A percentile compares a stretch with the other conserved stretches of the same genome.
These are phyloP conservation scores for Endoconidiophora polonica DNA, from an alignment of 2,329 filamentous ascomycete genomes.

Conservation along the genomic window DNA sequence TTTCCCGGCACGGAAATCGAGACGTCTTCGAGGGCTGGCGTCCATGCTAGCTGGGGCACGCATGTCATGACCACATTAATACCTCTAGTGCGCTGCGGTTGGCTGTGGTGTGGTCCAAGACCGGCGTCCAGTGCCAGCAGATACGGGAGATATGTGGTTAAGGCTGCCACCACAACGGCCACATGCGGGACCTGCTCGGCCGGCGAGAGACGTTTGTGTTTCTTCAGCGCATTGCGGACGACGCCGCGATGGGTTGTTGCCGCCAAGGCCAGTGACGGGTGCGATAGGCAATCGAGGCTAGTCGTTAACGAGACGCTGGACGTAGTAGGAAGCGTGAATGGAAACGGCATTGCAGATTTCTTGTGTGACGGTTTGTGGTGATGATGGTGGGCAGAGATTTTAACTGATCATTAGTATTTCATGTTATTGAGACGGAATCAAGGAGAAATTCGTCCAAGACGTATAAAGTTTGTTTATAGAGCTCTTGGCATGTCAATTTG, in stretches of 20 bases:
- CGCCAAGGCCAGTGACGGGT: conserved; percentile 72
- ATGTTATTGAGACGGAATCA: too few relatives aligned
- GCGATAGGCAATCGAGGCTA: conserved; percentile 60
- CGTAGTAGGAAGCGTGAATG: conserved; percentile 76
- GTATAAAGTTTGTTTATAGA: too few relatives aligned
- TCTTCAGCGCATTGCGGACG: conserved; percentile 69
- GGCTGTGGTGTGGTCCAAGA: conserved; percentile 32
- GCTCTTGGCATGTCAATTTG: too few relatives aligned
- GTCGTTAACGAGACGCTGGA: conserved; percentile 70
- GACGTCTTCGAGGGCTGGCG: conserved; percentile 56
- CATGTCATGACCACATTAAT: conserved; percentile 7
- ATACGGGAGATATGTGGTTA: conserved; percentile 71
- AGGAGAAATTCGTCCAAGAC: too few relatives aligned
- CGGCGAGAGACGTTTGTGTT: conserved; percentile 70
- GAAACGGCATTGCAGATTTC: conserved; percentile 56
- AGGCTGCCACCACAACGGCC: conserved; percentile 46
- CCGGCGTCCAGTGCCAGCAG: conserved; percentile 62
- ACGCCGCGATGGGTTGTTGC: conserved; percentile 73
- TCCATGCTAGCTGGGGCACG: conserved; percentile 60
- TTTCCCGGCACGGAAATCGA: conserved; percentile 37
- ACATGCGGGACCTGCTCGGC: conserved; percentile 55
- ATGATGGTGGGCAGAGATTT: too few relatives aligned
- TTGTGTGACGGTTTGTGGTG: too few relatives aligned
- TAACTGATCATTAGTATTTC: too few relatives aligned
- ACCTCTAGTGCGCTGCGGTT: not conserved